A percentile compares a stretch with the other conserved stretches of the same genome.
phyloP scores from a whole-genome alignment of 1,284 basidiomycete genomes.

The Rhodotorula sp. region DNA sequence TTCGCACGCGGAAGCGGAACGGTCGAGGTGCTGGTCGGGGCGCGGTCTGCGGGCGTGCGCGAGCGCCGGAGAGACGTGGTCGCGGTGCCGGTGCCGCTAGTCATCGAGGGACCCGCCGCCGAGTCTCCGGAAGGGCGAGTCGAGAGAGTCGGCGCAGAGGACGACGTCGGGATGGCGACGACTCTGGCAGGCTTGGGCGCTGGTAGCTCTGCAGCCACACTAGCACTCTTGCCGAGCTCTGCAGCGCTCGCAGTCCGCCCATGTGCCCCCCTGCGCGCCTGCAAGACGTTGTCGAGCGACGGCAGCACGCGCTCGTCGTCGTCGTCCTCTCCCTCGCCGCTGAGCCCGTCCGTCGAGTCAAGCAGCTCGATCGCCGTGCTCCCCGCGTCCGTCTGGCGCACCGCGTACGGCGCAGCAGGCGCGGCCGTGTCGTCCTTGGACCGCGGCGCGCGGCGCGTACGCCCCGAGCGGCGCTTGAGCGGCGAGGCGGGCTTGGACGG shows the following conservation, averaged over 20 bases:
- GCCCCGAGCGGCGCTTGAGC: slow-evolving; percentile 1
- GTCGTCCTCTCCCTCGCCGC: not conserved
- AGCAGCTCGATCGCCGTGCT: not conserved
- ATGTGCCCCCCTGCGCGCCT: not conserved
- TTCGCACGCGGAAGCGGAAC: not conserved
- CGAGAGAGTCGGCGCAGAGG: too few relatives aligned
- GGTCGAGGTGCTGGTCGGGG: not conserved
- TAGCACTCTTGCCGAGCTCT: too few relatives aligned
- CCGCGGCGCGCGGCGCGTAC: not conserved
- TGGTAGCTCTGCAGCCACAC: too few relatives aligned
- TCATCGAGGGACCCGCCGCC: too few relatives aligned
- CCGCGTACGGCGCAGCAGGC: not conserved
- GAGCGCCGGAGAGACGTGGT: not conserved
- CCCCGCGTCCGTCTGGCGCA: not conserved
- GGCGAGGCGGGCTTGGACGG: not conserved
- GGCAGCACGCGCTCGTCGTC: not conserved
- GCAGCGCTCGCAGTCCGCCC: too few relatives aligned
- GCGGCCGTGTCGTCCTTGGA: not conserved
- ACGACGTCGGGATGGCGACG: too few relatives aligned
- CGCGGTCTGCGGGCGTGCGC: not conserved
- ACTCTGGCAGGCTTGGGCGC: too few relatives aligned
- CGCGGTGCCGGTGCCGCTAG: not conserved
- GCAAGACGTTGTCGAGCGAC: not conserved
- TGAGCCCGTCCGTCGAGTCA: not conserved
- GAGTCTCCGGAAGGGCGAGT: not conserved